A percentile compares a stretch with the other conserved stretches of the same genome.
Evolutionary conservation across 139 green algal genomes (phyloP).

Genomic region (Tetraselmis striata): DNA sequence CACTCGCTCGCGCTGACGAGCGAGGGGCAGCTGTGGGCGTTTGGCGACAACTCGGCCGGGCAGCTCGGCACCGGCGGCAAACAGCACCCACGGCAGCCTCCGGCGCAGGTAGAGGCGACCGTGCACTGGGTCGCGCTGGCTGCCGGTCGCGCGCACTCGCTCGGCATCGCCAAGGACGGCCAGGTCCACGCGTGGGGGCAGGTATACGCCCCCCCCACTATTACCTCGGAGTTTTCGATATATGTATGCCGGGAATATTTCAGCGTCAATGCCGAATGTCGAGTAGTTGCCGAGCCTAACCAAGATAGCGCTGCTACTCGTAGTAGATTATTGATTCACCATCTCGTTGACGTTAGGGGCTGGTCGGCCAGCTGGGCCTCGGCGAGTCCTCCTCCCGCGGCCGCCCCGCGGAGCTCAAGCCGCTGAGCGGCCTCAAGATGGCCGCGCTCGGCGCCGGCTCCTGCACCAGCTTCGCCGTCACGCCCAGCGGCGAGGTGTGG

Average conservation of each 20-base stretch:
- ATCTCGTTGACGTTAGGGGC: too few species aligned
- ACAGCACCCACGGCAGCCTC: not conserved
- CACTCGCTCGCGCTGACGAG: constrained; percentile 1
- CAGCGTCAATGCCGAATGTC: too few species aligned
- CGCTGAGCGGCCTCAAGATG: not conserved
- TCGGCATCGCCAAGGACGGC: not conserved
- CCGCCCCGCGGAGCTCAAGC: not conserved
- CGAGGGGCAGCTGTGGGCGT: constrained; percentile 10
- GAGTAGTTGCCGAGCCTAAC: too few species aligned
- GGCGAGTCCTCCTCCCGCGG: not conserved
- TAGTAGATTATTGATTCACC: too few species aligned
- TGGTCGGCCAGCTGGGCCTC: not conserved
- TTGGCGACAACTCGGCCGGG: constrained; percentile 14
- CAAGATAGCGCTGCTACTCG: too few species aligned
- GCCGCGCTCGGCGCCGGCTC: not conserved
- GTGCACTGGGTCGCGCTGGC: not conserved
- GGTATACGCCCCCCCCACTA: too few species aligned
- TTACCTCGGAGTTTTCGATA: too few species aligned
- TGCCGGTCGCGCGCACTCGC: not conserved
- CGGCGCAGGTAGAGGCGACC: not conserved
- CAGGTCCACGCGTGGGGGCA: not conserved
- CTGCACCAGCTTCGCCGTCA: not conserved
- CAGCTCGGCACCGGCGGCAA: constrained; percentile 9
- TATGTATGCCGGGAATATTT: too few species aligned
- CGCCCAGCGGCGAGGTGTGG: constrained; percentile 5